Conservation (phyloP, 176 grass and related monocot species). For the Urochloa ruziziensis region DNA sequence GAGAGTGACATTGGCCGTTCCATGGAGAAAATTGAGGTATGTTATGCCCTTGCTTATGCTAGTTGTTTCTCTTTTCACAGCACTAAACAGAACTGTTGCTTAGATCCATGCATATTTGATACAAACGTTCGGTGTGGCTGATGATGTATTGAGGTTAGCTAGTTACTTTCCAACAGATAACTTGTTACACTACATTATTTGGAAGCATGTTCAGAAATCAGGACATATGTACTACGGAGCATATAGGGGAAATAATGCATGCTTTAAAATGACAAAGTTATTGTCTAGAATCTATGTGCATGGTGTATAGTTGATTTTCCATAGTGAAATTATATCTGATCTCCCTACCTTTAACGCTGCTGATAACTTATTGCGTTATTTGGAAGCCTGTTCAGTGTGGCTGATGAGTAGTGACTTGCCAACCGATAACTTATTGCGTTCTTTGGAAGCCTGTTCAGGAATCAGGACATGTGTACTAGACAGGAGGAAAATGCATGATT, state of each 20-base stretch:
- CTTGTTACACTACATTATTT: no score
- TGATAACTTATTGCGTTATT: no score
- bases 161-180: not conserved
- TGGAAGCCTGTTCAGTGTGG: no score
- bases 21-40: slow-evolving; percentile 93
- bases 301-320: not conserved
- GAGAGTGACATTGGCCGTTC: slow-evolving; percentile 84
- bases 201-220: not conserved
- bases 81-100: not conserved
- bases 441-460: not conserved
- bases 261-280: not conserved
- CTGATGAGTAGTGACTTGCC: not conserved
- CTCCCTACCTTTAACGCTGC: not conserved
- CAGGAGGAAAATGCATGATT: not conserved
- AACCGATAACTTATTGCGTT: not conserved
- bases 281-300: not conserved
- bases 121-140: not conserved
- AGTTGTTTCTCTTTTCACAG: not conserved
- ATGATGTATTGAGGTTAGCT: not conserved
- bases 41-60: not conserved
- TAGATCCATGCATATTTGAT: not conserved
- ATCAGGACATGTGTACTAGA: no score
- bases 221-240: no score
- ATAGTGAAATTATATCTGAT: not conserved
- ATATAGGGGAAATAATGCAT: no score